Conservation (phyloP, 208 protist species). For the Acanthamoeba royreba region DNA sequence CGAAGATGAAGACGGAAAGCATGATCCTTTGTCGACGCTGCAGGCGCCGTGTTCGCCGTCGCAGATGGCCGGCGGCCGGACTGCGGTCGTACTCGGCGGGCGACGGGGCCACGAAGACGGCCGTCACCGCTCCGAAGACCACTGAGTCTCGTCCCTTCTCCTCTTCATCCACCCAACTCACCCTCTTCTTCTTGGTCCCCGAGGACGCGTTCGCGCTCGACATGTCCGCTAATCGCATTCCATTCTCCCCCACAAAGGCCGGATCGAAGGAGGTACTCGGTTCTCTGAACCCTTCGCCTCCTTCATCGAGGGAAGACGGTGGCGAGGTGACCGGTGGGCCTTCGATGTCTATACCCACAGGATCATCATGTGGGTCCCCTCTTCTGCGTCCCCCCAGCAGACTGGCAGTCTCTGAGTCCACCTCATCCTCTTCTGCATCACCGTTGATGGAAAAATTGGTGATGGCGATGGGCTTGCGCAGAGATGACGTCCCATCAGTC, state of each 20-base stretch:
- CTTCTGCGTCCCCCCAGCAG: too few relatives aligned
- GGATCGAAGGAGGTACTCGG: background rate
- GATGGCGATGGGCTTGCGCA: too few relatives aligned
- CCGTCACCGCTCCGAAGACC: constrained; percentile 25
- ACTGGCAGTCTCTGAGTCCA: too few relatives aligned
- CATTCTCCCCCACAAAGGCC: background rate
- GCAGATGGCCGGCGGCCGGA: background rate
- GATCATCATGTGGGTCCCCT: too few relatives aligned
- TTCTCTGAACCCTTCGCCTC: background rate
- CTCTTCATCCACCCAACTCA: constrained; percentile 32
- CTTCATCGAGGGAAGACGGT: too few relatives aligned
- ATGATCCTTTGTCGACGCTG: background rate
- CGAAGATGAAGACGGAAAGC: background rate
- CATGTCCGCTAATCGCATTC: background rate
- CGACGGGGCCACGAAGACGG: background rate
- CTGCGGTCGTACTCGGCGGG: background rate
- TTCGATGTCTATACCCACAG: too few relatives aligned
- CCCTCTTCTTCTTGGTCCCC: background rate
- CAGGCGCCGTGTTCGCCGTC: background rate
- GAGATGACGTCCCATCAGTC: too few relatives aligned
- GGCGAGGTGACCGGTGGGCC: too few relatives aligned
- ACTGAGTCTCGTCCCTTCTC: constrained; percentile 6
- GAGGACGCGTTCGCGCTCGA: background rate
- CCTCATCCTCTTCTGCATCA: too few relatives aligned
- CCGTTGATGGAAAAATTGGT: too few relatives aligned